phyloP scores from a whole-genome alignment of 2,329 filamentous ascomycete genomes.

The Thelonectria discophora region DNA sequence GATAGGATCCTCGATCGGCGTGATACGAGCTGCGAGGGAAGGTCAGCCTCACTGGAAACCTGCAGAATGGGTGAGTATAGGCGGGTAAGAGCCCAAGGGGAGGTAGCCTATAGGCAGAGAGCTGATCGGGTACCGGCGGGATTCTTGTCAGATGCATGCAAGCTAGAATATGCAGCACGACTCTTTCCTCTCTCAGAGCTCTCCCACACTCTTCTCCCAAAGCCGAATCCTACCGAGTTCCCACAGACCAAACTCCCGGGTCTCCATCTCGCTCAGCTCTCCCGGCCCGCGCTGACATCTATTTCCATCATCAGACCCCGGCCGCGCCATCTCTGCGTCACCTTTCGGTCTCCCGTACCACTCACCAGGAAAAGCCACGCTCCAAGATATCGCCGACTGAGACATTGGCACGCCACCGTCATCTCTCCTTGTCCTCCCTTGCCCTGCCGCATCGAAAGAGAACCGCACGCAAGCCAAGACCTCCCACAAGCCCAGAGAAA shows the following conservation, averaged over 20 bases:
- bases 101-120: too few relatives aligned
- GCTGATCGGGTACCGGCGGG: too few relatives aligned
- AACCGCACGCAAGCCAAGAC: too few relatives aligned
- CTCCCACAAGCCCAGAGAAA: too few relatives aligned
- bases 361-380: too few relatives aligned
- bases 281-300: constrained; percentile 6
- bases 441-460: constrained; percentile 19
- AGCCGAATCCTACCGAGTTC: neutral
- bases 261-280: constrained; percentile 29
- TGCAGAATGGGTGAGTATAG: neutral
- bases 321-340: constrained; percentile 13
- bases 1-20: constrained; percentile 24
- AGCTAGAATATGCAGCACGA: neutral
- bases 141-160: neutral
- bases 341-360: too few relatives aligned
- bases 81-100: too few relatives aligned
- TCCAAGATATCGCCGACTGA: constrained; percentile 27
- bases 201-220: neutral
- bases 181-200: neutral
- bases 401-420: constrained; percentile 32
- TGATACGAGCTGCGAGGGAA: neutral
- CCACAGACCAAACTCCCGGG: constrained; percentile 28
- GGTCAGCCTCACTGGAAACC: constrained; percentile 10
- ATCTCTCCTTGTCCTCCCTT: constrained; percentile 17
- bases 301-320: constrained; percentile 20